These are phyloP conservation scores for Xanthoconium separans DNA, from an alignment of 1,284 basidiomycete genomes.

Conservation along the genomic window DNA sequence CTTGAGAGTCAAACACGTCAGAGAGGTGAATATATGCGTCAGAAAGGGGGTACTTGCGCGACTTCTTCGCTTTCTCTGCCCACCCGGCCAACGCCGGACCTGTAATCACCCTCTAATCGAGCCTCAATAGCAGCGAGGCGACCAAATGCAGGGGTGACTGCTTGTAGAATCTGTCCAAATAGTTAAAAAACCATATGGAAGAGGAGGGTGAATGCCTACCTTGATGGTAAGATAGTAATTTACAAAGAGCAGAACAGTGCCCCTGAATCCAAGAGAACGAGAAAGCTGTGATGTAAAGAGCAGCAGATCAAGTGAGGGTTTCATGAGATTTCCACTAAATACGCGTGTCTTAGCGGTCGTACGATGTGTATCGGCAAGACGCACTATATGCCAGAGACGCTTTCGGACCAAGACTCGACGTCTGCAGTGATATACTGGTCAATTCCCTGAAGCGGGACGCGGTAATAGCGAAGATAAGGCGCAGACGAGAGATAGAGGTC, in stretches of 20 bases:
- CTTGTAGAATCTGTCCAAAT: slow-evolving; percentile 63
- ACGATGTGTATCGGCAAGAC: slow-evolving; percentile 21
- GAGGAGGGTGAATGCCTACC: slow-evolving; percentile 9
- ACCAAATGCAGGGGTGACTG: slow-evolving; percentile 93
- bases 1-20: slow-evolving; percentile 35
- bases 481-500: slow-evolving; percentile 85
- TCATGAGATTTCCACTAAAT: slow-evolving; percentile 62
- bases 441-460: slow-evolving; percentile 71
- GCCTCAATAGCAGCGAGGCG: slow-evolving; percentile 89
- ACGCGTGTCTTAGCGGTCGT: neutral
- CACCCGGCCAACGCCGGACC: slow-evolving; percentile 84
- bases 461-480: slow-evolving; percentile 71
- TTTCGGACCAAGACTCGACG: slow-evolving; percentile 88
- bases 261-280: slow-evolving; percentile 78
- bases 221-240: slow-evolving; percentile 86
- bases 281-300: slow-evolving; percentile 94
- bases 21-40: slow-evolving; percentile 3
- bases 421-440: slow-evolving; percentile 95
- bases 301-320: slow-evolving; percentile 88
- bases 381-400: slow-evolving; percentile 86
- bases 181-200: neutral
- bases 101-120: slow-evolving; percentile 85
- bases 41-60: slow-evolving; percentile 54
- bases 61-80: slow-evolving; percentile 94
- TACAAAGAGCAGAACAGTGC: slow-evolving; percentile 76